Conservation (phyloP, 768 basidiomycete species). For the Macrolepiota fuliginosa region DNA sequence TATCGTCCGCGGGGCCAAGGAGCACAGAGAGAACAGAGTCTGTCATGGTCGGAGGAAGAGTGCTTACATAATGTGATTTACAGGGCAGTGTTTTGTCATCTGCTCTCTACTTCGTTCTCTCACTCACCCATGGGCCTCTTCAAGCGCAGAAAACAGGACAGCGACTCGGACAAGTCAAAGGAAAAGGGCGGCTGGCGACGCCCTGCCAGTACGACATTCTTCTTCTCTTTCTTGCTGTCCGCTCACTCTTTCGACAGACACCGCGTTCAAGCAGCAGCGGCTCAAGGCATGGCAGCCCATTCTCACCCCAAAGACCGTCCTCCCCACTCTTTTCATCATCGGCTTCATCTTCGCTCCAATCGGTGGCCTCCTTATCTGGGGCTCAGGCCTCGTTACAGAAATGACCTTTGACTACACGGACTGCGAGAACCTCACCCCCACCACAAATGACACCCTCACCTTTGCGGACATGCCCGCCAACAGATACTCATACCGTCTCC, state of each 20-base stretch:
- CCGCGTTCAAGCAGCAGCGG: constrained; percentile 98
- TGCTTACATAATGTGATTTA: constrained; percentile 11
- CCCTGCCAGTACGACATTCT: constrained; percentile 68
- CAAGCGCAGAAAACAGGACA: constrained; percentile 48
- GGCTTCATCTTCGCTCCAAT: constrained; percentile 96
- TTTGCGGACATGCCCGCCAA: constrained; percentile 61
- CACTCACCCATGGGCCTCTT: constrained; percentile 51
- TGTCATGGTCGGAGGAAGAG: constrained; percentile 42
- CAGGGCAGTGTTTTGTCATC: background rate
- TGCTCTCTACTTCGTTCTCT: constrained; percentile 1
- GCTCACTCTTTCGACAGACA: constrained; percentile 53
- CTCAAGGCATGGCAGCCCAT: constrained; percentile 99
- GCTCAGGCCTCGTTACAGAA: constrained; percentile 75
- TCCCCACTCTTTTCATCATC: constrained; percentile 94
- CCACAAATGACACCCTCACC: constrained; percentile 30
- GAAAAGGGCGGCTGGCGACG: constrained; percentile 84
- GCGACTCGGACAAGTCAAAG: constrained; percentile 49
- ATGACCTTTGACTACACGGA: constrained; percentile 95
- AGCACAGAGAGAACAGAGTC: constrained; percentile 44
- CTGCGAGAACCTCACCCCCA: constrained; percentile 68
- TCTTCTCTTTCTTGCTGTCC: constrained; percentile 13
- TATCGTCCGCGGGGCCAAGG: constrained; percentile 27
- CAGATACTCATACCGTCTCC: constrained; percentile 65
- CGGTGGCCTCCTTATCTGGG: constrained; percentile 94
- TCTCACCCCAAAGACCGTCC: constrained; percentile 94